phyloP scores from a whole-genome alignment of 192 early-diverging fungal genomes.

The Entomortierella beljakovae region DNA sequence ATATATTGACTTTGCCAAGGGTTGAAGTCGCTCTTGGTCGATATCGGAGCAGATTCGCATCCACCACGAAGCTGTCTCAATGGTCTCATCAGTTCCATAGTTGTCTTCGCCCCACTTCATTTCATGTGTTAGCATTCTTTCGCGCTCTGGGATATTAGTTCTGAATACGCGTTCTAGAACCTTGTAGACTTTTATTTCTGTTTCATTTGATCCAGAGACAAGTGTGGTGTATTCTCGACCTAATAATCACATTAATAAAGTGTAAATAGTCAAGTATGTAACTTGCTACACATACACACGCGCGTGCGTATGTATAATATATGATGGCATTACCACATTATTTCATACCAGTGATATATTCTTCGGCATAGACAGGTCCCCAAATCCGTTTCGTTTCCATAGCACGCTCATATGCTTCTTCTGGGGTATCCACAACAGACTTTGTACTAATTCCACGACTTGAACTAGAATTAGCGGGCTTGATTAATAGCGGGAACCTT shows the following conservation, averaged over 20 bases:
- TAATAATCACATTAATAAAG: not conserved
- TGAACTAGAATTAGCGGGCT: constrained; percentile 41
- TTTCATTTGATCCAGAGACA: constrained; percentile 25
- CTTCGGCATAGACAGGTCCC: constrained; percentile 49
- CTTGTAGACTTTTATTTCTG: constrained; percentile 33
- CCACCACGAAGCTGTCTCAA: constrained; percentile 42
- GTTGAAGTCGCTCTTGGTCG: constrained; percentile 30
- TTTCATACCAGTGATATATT: constrained; percentile 36
- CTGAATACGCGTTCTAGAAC: constrained; percentile 40
- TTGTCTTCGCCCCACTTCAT: constrained; percentile 50
- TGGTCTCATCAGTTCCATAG: constrained; percentile 30
- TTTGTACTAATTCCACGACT: constrained; percentile 34
- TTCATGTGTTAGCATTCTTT: constrained; percentile 37
- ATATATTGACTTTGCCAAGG: constrained; percentile 21
- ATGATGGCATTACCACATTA: too few species aligned
- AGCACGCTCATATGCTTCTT: constrained; percentile 27
- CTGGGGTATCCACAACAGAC: constrained; percentile 38
- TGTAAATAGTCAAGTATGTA: too few species aligned
- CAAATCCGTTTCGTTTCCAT: constrained; percentile 39
- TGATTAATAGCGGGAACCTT: constrained; percentile 29
- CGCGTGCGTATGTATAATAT: too few species aligned
- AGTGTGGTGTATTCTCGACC: constrained; percentile 43
- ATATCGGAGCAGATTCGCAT: constrained; percentile 35
- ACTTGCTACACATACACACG: too few species aligned
- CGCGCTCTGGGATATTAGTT: constrained; percentile 28